Base-by-base conservation (phyloP, 192 early-diverging fungal genomes). In the Pilobolus umbonatus region DNA sequence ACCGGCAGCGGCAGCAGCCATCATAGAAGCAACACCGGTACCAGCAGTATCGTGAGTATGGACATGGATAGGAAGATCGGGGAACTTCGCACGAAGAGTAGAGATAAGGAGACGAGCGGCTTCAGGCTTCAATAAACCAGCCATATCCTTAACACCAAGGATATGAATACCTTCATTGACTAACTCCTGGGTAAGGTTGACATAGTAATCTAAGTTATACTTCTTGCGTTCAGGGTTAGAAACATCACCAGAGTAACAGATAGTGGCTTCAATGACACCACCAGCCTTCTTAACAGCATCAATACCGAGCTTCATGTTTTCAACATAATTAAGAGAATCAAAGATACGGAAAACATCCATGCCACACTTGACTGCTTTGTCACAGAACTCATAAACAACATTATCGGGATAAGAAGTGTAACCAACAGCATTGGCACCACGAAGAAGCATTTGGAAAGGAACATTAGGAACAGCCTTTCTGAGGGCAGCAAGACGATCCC, bases 291-390 rank as follows among this genome's bases (percentile, higher is more conserved):
- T 89, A 21, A 98, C 93, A 10, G 93, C 92, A 53, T 90, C 88
- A 55, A 95, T 94, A 53, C 95, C 95, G 2, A 98, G 79, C 67
- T 88, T 86, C 77, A 98, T 80, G 78, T 98, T 98, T 69, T 95
- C 93, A 34, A 91, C 82, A 55, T 98, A 98, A 80, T 98, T 98
- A 62, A 98, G 83, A 52, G 90, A 93, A 74, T 98, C 95, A 76
- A 98, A 98, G 43, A 98, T 91, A 66, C 95, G 88, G 86, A 98
- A 98, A 39, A 98, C 82, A 68, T 98, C 95, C 68, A 98, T 88
- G 54, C 95, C 95, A 55, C 86, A 74, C 62, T 87, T 74, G 58
- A 82, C 81, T 51, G 95, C 95, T 68, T 89, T 91, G 68, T 83
- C 86, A 75, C 93, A 95, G 76, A 98, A 98, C 60, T 93, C 94